phyloP scores from a whole-genome alignment of 1,284 basidiomycete genomes.

The Neolentinus lepideus region DNA sequence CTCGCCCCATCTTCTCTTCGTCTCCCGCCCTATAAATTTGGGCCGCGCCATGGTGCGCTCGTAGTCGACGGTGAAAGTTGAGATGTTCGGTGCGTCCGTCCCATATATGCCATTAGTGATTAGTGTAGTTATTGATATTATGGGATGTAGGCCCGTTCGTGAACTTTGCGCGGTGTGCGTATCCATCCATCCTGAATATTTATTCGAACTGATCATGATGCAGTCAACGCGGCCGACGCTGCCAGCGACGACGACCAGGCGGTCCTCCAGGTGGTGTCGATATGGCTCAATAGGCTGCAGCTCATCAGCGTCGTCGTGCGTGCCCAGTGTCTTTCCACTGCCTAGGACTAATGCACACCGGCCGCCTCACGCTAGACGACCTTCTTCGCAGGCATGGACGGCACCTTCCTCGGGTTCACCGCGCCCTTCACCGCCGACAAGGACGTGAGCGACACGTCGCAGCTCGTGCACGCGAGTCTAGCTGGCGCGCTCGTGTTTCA shows the following conservation, averaged over 20 bases:
- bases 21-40: no score
- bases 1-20: no score
- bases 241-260: neutral
- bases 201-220: no score
- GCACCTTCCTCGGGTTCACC: slow-evolving; percentile 23
- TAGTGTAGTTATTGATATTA: no score
- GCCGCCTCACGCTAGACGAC: slow-evolving; percentile 20
- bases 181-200: no score
- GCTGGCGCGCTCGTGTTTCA: slow-evolving; percentile 30
- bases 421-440: slow-evolving; percentile 13
- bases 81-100: no score
- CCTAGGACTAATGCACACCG: neutral
- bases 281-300: slow-evolving; percentile 25
- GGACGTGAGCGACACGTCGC: slow-evolving; percentile 12
- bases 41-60: no score
- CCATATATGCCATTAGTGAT: no score
- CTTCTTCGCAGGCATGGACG: slow-evolving; percentile 31
- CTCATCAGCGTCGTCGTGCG: slow-evolving; percentile 22
- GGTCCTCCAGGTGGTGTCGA: slow-evolving; percentile 18
- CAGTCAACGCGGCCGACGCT: no score
- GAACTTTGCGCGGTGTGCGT: no score
- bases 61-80: no score
- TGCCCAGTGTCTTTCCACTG: neutral
- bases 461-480: slow-evolving; percentile 23
- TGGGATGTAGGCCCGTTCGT: no score